Base-by-base conservation (phyloP, 2,329 filamentous ascomycete genomes). In the Epichloe amarillans region DNA sequence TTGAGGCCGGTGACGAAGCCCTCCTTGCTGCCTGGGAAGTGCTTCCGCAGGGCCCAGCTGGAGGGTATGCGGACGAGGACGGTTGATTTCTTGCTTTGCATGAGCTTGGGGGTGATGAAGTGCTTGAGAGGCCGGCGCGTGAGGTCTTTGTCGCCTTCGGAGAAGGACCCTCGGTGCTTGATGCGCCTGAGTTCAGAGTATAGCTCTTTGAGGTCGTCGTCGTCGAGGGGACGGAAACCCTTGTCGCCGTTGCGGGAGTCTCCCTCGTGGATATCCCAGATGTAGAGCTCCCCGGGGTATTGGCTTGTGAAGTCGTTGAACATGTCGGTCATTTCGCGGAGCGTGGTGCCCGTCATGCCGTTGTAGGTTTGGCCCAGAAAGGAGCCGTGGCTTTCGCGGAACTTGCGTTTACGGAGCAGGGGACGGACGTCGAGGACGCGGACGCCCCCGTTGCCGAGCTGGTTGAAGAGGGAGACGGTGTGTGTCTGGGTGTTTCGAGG, bases 211-310 rank as follows among this genome's bases (percentile, higher is more conserved):
- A 51, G 53, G 1, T 55, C 55, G 6, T 17, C 8, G 8, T 47
- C 33, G 15, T 50, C 21, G 17, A 58, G 40, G 0, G 12, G 3
- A 4, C 37, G 15, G n/a, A 39, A 55, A 6, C n/a, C 12, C 11
- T 44, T 46, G 14, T 43, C 17, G 2, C 46, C 40, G 19, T 42
- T 47, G 38, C 52, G 53, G 23, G 47, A 49, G 2, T 58, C 54
- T 1, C 12, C 14, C 2, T 7, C 5, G 37, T 63, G 55, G 12
- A 67, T 51, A 46, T 67, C 64, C 50, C 58, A 57, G 50, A 67
- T 65, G 57, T 63, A 57, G 44, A 67, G 56, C 53, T 67, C 65
- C 11, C 65, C 64, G 3, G 64, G 64, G 21, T 57, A 44, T 5
- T 59, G 40, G 0, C 51, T 33, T 45, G 60, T 63, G 54, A 65